Percentiles rank a stretch among this genome's conserved stretches.
Evolutionary conservation across 805 yeast species (phyloP).

Genomic region (Zygoascus ofunaensis): DNA sequence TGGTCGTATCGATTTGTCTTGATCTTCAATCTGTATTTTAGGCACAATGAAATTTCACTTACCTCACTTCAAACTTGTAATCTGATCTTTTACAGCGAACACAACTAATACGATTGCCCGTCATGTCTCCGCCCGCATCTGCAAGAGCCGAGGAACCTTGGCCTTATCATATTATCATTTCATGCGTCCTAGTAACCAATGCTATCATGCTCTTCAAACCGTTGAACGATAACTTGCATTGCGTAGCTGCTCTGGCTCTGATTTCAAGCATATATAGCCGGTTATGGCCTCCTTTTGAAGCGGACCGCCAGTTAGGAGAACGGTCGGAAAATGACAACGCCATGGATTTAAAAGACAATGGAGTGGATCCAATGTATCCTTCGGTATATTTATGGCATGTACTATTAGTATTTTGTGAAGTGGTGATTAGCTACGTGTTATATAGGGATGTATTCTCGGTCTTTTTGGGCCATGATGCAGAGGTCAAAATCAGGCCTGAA

Average conservation of each 20-base stretch:
- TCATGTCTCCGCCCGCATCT: too few species aligned
- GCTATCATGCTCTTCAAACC: background rate
- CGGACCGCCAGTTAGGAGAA: conserved; percentile 1
- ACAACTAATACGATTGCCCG: too few species aligned
- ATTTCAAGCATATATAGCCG: conserved; percentile 8
- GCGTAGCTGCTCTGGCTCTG: conserved; percentile 3
- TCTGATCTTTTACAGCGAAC: too few species aligned
- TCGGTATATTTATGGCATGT: background rate
- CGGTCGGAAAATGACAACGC: conserved; percentile 4
- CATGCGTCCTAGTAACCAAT: conserved; percentile 1
- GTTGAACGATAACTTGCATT: conserved; percentile 5
- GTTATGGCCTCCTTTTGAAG: conserved; percentile 6
- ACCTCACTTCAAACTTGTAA: too few species aligned
- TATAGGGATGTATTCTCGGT: background rate
- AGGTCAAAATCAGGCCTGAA: background rate
- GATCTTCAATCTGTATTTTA: too few species aligned
- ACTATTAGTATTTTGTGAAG: conserved; percentile 1
- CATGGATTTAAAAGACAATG: background rate
- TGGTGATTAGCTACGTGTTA: conserved; percentile 1
- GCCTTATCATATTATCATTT: conserved; percentile 6
- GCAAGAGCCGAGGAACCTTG: conserved; percentile 7
- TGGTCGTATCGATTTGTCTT: too few species aligned
- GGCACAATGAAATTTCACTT: too few species aligned
- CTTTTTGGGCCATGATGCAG: background rate
- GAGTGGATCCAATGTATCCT: conserved; percentile 2